These are phyloP conservation scores for Zasmidium angulare DNA, from an alignment of 2,329 filamentous ascomycete species.

Conservation along the genomic window DNA sequence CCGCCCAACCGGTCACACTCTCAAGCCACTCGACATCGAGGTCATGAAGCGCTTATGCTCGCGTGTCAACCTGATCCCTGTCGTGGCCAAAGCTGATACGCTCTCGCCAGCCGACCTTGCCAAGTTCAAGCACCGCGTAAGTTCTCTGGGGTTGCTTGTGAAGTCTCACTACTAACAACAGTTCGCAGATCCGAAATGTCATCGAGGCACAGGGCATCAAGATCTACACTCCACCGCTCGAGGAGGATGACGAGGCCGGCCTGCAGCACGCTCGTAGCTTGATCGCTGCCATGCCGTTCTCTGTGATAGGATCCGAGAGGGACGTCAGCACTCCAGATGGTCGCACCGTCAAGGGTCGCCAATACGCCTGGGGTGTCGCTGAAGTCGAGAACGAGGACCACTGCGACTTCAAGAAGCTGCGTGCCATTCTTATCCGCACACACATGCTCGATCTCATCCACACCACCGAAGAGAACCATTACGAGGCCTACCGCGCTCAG, in stretches of 20 bases:
- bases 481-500: conserved; percentile 97
- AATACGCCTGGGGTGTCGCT: conserved; percentile 98
- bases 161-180: no score
- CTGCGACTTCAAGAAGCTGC: conserved; percentile 99
- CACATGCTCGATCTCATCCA: conserved; percentile 99
- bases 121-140: conserved; percentile 92
- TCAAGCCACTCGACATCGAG: conserved; percentile 98
- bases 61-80: conserved; percentile 96
- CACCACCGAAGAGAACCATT: conserved; percentile 98
- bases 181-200: conserved; percentile 77
- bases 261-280: conserved; percentile 91
- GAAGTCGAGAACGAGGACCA: conserved; percentile 99
- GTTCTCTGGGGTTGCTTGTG: no score
- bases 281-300: conserved; percentile 97
- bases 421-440: conserved; percentile 89
- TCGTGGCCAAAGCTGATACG: conserved; percentile 98
- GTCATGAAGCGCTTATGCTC: conserved; percentile 99
- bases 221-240: conserved; percentile 96
- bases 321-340: conserved; percentile 96
- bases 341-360: conserved; percentile 96
- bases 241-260: conserved; percentile 97
- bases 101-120: conserved; percentile 87
- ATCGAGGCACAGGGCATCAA: conserved; percentile 99
- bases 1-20: conserved; percentile 92
- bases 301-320: conserved; percentile 98